These are phyloP conservation scores for Aspergillus brunneoviolaceus DNA, from an alignment of 2,329 filamentous ascomycete genomes.

Conservation along the genomic window DNA sequence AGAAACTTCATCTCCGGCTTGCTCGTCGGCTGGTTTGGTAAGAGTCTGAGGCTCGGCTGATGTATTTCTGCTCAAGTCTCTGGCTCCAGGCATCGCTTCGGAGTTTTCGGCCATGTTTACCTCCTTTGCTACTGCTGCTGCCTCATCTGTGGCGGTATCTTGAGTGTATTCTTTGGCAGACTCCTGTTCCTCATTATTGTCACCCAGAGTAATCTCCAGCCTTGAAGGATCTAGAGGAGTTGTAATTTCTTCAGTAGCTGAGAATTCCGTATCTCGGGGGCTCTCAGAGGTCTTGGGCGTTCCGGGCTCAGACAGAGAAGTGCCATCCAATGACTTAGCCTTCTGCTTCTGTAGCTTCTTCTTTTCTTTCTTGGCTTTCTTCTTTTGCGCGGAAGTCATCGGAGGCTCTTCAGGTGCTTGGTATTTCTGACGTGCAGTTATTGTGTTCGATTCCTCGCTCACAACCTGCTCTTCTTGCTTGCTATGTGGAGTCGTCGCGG, in stretches of 20 bases:
- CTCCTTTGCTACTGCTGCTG: neutral
- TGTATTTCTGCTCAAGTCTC: neutral
- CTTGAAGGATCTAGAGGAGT: neutral
- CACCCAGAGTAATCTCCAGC: neutral
- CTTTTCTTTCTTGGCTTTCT: conserved; percentile 29
- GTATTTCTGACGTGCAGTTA: conserved; percentile 7
- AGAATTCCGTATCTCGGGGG: neutral
- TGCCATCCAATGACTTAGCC: neutral
- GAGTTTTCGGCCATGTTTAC: too few relatives aligned
- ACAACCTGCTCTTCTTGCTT: conserved; percentile 9
- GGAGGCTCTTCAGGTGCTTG: conserved; percentile 9
- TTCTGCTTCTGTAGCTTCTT: conserved; percentile 20
- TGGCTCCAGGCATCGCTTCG: neutral
- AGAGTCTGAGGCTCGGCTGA: neutral
- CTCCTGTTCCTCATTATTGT: neutral
- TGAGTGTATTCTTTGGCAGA: neutral
- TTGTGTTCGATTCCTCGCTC: conserved; percentile 3
- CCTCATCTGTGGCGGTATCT: neutral
- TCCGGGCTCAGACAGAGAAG: neutral
- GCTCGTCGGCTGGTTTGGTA: neutral
- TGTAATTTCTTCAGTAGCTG: neutral
- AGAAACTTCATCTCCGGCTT: neutral
- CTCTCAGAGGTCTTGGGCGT: neutral
- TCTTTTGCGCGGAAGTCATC: conserved; percentile 25
- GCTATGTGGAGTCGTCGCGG: neutral